phyloP scores from a whole-genome alignment of 2,329 filamentous ascomycete genomes.

The Hymenoscyphus linearis region DNA sequence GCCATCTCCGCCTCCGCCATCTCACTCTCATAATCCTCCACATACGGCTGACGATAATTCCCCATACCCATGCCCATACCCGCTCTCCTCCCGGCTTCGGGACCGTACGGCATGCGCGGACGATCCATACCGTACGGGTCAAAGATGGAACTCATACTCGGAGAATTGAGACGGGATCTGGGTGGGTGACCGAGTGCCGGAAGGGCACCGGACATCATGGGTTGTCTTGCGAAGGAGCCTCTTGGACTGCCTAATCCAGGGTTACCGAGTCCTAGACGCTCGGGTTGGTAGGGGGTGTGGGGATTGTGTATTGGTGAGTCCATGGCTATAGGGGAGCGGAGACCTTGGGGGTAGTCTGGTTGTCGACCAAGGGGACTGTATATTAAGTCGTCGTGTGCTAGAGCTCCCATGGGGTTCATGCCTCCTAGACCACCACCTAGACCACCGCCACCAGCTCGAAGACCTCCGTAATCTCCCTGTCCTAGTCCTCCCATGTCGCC shows the following conservation, averaged over 20 bases:
- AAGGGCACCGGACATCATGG: constrained; percentile 2
- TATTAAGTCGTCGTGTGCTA: not conserved
- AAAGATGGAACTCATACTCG: constrained; percentile 5
- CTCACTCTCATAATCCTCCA: constrained; percentile 20
- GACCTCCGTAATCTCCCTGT: not conserved
- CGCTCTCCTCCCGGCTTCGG: not conserved
- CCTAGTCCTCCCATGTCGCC: not conserved
- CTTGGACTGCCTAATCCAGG: not conserved
- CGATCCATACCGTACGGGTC: constrained; percentile 13
- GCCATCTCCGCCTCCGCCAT: constrained; percentile 11
- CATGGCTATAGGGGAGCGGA: not conserved
- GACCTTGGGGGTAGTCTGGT: not conserved
- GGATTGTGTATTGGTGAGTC: not conserved
- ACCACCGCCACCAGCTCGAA: not conserved
- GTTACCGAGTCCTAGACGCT: not conserved
- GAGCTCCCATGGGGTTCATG: not conserved
- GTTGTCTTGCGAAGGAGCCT: not conserved
- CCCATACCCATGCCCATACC: not conserved
- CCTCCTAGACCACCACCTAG: not conserved
- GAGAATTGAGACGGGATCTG: constrained; percentile 8
- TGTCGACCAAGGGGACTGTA: not conserved
- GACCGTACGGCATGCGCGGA: constrained; percentile 12
- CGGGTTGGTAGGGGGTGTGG: not conserved
- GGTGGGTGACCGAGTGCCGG: not conserved
- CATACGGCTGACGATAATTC: constrained; percentile 20